Percentiles rank a stretch among this genome's conserved stretches.
phyloP scores from a whole-genome alignment of 345 rosid species.

The Eucalyptus curtisii region DNA sequence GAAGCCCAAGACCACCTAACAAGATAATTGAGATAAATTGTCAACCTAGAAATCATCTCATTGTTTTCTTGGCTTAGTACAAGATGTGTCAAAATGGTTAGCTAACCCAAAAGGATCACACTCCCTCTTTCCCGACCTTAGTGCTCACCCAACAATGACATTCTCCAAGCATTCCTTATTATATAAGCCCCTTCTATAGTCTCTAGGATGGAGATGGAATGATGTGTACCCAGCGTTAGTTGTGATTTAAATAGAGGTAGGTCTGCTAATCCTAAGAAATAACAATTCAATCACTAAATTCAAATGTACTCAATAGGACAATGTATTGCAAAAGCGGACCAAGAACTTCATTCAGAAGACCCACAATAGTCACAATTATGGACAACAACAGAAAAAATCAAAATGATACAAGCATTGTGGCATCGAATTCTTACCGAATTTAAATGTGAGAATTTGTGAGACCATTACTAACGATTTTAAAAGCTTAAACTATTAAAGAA shows the following conservation, averaged over 20 bases:
- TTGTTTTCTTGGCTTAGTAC: neutral
- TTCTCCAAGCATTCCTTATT: neutral
- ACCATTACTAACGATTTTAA: too few species aligned
- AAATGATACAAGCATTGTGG: accelerated
- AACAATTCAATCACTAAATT: neutral
- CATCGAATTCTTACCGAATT: neutral
- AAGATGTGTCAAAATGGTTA: neutral
- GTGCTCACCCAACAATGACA: neutral
- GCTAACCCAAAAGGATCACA: neutral
- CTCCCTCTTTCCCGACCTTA: neutral
- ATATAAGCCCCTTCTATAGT: neutral
- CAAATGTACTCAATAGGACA: neutral
- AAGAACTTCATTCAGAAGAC: neutral
- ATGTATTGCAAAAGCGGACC: neutral
- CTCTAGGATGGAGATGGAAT: neutral
- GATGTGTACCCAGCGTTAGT: neutral
- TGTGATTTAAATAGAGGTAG: neutral
- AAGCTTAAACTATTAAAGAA: too few species aligned
- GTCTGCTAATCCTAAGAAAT: neutral
- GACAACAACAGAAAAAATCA: neutral
- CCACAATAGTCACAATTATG: neutral
- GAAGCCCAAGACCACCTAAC: too few species aligned
- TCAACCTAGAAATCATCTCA: neutral
- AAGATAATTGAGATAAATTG: neutral
- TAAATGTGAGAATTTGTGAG: neutral